These are phyloP conservation scores for Didymella sp. DNA, from an alignment of 2,329 filamentous ascomycete species.

Conservation along the genomic window DNA sequence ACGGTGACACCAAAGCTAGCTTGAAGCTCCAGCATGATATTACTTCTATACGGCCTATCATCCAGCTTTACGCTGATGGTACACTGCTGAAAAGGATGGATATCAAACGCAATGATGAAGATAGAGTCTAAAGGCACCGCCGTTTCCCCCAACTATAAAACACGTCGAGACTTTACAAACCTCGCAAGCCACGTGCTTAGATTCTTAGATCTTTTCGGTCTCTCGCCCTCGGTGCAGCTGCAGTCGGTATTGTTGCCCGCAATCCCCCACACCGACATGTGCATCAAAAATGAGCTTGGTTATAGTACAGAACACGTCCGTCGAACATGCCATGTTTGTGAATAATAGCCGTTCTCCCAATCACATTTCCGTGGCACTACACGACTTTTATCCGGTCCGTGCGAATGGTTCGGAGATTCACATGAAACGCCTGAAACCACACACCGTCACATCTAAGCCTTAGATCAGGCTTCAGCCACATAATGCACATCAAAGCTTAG, in stretches of 20 bases:
- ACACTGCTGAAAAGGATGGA: too few species aligned
- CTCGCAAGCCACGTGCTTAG: too few species aligned
- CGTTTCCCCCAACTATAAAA: too few species aligned
- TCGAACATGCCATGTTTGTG: background rate
- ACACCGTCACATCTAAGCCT: background rate
- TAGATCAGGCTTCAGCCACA: constrained; percentile 8
- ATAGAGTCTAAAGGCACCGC: too few species aligned
- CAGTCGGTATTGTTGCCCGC: too few species aligned
- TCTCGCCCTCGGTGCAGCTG: too few species aligned
- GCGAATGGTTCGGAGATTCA: background rate
- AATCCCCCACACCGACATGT: background rate
- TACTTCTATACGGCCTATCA: background rate
- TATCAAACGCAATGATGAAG: too few species aligned
- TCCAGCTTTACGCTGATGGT: background rate
- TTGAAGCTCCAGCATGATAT: background rate
- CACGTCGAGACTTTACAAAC: too few species aligned
- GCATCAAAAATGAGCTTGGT: background rate
- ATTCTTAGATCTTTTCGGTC: too few species aligned
- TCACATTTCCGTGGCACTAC: background rate
- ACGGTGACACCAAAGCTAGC: background rate
- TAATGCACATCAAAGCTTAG: constrained; percentile 11
- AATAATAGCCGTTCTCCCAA: background rate
- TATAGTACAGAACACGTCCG: too few species aligned
- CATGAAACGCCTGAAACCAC: background rate
- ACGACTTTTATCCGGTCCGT: background rate